A percentile compares a stretch with the other conserved stretches of the same genome.
phyloP scores from a whole-genome alignment of 2,329 filamentous ascomycete species.

The Corynespora cassiicola region DNA sequence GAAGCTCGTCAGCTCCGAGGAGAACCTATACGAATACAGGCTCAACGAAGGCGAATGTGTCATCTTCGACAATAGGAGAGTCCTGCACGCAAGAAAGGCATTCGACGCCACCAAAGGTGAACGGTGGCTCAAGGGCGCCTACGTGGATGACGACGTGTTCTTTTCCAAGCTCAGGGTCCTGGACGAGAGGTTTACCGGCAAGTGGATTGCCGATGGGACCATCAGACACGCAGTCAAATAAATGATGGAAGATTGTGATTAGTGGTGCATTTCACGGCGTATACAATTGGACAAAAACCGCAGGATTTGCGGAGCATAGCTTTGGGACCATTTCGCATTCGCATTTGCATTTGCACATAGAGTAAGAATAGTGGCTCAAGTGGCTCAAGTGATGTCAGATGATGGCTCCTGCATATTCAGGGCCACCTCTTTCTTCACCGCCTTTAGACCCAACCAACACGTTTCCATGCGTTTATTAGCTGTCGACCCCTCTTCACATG shows the following conservation, averaged over 20 bases:
- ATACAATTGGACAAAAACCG: too few relatives aligned
- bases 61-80: conserved; percentile 86
- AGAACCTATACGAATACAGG: conserved; percentile 72
- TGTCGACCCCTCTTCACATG: too few relatives aligned
- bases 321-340: too few relatives aligned
- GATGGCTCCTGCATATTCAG: too few relatives aligned
- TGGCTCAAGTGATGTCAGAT: too few relatives aligned
- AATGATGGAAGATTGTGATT: neutral
- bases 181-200: conserved; percentile 40
- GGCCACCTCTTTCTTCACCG: too few relatives aligned
- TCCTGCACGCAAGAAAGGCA: conserved; percentile 81
- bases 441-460: too few relatives aligned
- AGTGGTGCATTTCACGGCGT: conserved; percentile 1
- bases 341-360: too few relatives aligned
- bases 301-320: too few relatives aligned
- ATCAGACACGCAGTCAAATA: conserved; percentile 27
- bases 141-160: conserved; percentile 74
- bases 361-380: too few relatives aligned
- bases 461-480: too few relatives aligned
- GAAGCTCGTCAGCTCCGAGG: conserved; percentile 61
- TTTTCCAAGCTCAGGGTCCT: conserved; percentile 54
- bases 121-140: conserved; percentile 85
- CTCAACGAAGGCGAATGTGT: conserved; percentile 85
- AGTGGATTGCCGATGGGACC: conserved; percentile 43
- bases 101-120: conserved; percentile 74